Percentiles rank a stretch among this genome's conserved stretches.
These are phyloP conservation scores for Fusarium sp. DNA, from an alignment of 2,329 filamentous ascomycete species.

Conservation along the genomic window DNA sequence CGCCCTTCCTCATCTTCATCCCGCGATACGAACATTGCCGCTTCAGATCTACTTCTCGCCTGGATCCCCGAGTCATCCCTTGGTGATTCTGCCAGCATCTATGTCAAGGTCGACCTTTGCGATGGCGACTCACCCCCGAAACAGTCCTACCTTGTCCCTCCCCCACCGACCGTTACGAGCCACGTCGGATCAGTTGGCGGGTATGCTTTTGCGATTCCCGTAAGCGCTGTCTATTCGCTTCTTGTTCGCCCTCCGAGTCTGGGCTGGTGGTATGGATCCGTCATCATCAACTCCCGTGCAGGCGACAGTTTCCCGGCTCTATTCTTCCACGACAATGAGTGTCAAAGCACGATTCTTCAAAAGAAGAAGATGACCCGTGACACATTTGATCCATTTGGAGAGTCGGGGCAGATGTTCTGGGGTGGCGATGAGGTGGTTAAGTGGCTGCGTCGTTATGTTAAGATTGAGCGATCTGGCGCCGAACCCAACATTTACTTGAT, in stretches of 20 bases:
- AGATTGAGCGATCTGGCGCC: conserved; percentile 83
- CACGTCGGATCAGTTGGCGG: conserved; percentile 78
- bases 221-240: conserved; percentile 90
- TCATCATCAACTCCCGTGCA: conserved; percentile 90
- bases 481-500: conserved; percentile 94
- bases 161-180: conserved; percentile 85
- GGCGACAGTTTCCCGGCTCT: conserved; percentile 95
- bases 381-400: conserved; percentile 90
- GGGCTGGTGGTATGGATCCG: conserved; percentile 98
- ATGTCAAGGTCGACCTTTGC: conserved; percentile 93
- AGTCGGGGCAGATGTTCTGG: conserved; percentile 92
- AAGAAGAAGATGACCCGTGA: conserved; percentile 88
- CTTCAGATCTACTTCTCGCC: conserved; percentile 84
- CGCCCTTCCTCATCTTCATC: conserved; percentile 53
- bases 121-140: conserved; percentile 84
- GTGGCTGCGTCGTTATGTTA: conserved; percentile 88
- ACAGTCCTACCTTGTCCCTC: conserved; percentile 90
- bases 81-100: conserved; percentile 86
- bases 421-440: conserved; percentile 94
- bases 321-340: conserved; percentile 98
- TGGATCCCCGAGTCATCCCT: conserved; percentile 94
- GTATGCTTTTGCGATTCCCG: conserved; percentile 91
- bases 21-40: conserved; percentile 59
- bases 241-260: conserved; percentile 90
- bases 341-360: conserved; percentile 93